Percentiles rank a stretch among this genome's conserved stretches.
phyloP scores from a whole-genome alignment of 1,284 basidiomycete species.

The Sporisorium iseilematis-ciliati region DNA sequence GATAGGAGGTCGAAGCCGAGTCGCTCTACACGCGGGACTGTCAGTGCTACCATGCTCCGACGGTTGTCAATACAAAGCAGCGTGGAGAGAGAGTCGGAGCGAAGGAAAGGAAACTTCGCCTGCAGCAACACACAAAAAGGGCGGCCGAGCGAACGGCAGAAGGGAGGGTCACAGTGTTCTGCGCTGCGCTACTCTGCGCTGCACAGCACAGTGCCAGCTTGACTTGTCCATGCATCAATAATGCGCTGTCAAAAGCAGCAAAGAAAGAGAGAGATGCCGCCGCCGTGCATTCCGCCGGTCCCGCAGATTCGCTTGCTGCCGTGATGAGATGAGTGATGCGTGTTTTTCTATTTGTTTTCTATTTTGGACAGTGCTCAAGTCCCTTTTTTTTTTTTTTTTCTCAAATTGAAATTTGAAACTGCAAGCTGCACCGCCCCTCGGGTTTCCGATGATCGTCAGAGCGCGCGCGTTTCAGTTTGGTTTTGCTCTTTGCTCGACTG shows the following conservation, averaged over 20 bases:
- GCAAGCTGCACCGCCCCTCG: constrained; percentile 11
- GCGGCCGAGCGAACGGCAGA: no score
- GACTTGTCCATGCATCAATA: neutral
- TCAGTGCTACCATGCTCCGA: no score
- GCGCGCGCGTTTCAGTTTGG: constrained; percentile 8
- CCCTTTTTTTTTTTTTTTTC: neutral
- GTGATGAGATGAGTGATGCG: no score
- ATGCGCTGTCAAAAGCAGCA: neutral
- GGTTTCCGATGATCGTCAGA: constrained; percentile 9
- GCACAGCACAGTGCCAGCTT: neutral
- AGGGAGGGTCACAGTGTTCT: no score
- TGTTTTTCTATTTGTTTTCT: no score
- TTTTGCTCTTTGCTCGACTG: neutral
- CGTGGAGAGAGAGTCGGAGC: no score
- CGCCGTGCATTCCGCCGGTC: constrained; percentile 20
- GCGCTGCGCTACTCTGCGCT: no score
- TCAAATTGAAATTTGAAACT: neutral
- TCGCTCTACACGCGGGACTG: no score
- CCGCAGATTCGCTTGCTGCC: constrained; percentile 6
- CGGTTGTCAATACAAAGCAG: no score
- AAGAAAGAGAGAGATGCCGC: constrained; percentile 3
- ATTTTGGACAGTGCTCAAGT: neutral
- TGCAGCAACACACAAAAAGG: no score
- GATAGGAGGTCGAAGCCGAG: no score
- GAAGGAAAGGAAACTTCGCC: no score